Evolutionary conservation across 495 filamentous ascomycete species (phyloP).

Genomic region (Umbilicaria muhlenbergii): DNA sequence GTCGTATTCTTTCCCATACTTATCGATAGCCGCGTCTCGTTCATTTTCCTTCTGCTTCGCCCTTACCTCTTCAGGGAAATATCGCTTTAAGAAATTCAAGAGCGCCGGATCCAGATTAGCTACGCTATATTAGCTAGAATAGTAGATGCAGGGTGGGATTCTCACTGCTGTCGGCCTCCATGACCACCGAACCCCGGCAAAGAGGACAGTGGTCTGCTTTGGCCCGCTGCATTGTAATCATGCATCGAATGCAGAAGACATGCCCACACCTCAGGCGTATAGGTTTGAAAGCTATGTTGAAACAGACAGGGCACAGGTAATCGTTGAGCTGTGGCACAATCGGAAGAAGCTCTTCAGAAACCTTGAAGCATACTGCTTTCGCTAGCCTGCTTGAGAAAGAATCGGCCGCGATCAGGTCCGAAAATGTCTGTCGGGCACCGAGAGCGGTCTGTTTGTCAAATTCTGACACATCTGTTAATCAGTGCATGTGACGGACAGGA

Average conservation of each 20-base stretch:
- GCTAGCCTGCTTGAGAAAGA: conserved; percentile 42
- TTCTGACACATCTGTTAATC: conserved; percentile 26
- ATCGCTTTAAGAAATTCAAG: conserved; percentile 43
- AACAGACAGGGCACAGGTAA: conserved; percentile 62
- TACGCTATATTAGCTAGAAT: conserved; percentile 3
- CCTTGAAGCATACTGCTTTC: conserved; percentile 47
- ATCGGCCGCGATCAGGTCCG: conserved; percentile 30
- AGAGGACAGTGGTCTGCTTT: conserved; percentile 46
- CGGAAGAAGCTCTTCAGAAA: conserved; percentile 45
- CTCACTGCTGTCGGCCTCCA: conserved; percentile 40
- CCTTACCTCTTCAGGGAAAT: conserved; percentile 57
- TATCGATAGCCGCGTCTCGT: conserved; percentile 32
- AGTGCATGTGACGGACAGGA: not conserved
- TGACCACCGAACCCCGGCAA: conserved; percentile 44
- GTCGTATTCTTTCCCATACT: conserved; percentile 31
- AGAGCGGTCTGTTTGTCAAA: conserved; percentile 67
- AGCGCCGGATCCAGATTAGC: conserved; percentile 46
- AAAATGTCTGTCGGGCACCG: conserved; percentile 37
- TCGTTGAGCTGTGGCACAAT: conserved; percentile 57
- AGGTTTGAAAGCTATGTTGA: conserved; percentile 47
- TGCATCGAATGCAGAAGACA: conserved; percentile 57
- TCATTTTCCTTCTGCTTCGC: conserved; percentile 45
- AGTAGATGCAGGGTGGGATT: not conserved
- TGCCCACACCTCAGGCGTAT: conserved; percentile 49
- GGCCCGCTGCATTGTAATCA: conserved; percentile 51